Base-by-base conservation (phyloP, 2,329 filamentous ascomycete species). In the Fusarium sublunatum region DNA sequence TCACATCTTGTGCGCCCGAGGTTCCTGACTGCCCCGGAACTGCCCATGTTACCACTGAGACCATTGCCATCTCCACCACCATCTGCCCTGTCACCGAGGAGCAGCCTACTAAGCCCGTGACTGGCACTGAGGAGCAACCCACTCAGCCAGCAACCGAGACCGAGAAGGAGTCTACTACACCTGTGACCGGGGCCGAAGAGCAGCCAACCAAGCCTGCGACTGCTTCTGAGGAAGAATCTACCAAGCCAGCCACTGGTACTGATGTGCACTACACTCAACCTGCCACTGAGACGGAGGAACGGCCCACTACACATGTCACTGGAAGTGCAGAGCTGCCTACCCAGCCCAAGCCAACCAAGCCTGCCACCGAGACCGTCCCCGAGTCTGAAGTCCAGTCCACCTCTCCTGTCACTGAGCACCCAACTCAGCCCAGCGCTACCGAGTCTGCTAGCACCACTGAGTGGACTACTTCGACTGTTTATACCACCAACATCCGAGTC, bases 21-120 rank as follows among this genome's bases (percentile, higher is more conserved):
- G 44, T 66, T 11, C 64, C 68, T 2, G 38, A 70, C 15, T 70
- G 68, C 24, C 66, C 68, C 0, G 29, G 44, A 2, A 40, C 55
- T 8, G 35, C 55, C 19, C 56, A 54, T 5, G 34, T 69, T 15
- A 66, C 63, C 7, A 70, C 68, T 0, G 54, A 69, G 57, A 69
- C 67, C 15, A 57, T 70, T 7, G 67, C 67, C 6, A 48, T 69
- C 46, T 70, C 58, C 2, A 69, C 67, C 15, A 69, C 67, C 0
- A 19, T 69, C 28, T 69, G 67, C 40, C 67, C 67, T 8, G 67
- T 69, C 3, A 68, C 67, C 2, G 58, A 64, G 15, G 44, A 39
- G 0, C 31, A 38, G 10, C 25, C 35, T 7, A 61, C 53, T 19
- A 53, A 42, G 31, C 54, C 58, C 8, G 58, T 28, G 4, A 57